These are phyloP conservation scores for Lichtheimia hyalospora DNA, from an alignment of 371 early-diverging fungal species.

Conservation along the genomic window DNA sequence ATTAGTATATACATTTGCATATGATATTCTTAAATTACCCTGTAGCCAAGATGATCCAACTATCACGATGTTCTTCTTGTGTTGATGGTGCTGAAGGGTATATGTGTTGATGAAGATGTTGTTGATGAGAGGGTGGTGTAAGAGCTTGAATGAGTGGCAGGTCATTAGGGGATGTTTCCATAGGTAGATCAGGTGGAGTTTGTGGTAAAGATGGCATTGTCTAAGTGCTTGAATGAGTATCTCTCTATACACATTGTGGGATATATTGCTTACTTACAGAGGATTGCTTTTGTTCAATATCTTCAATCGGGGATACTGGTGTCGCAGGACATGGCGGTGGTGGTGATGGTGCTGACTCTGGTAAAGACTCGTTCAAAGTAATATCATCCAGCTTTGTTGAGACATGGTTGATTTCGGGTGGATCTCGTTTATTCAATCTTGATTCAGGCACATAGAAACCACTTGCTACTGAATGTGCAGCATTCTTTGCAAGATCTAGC, in stretches of 20 bases:
- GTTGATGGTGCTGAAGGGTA: slow-evolving; percentile 6
- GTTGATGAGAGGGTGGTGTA: not conserved
- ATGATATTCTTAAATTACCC: slow-evolving; percentile 8
- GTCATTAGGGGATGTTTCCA: not conserved
- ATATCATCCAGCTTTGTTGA: not conserved
- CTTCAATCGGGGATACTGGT: too few relatives aligned
- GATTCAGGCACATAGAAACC: not conserved
- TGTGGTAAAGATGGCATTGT: not conserved
- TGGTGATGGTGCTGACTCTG: not conserved
- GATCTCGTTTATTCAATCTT: not conserved
- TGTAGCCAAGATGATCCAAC: slow-evolving; percentile 2
- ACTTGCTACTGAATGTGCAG: not conserved
- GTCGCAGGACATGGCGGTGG: not conserved
- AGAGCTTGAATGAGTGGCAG: not conserved
- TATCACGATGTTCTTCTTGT: slow-evolving; percentile 2
- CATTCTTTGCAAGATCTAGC: not conserved
- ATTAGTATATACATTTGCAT: not conserved
- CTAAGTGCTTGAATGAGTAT: not conserved
- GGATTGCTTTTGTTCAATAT: not conserved
- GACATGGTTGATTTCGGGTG: not conserved
- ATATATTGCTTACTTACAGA: not conserved
- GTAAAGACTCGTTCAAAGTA: not conserved
- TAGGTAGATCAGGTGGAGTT: not conserved
- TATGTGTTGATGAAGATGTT: slow-evolving; percentile 11
- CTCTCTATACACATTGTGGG: not conserved